Evolutionary conservation across 148 eudicot genomes (phyloP).

Genomic region (Mesembryanthemum crystallinum): DNA sequence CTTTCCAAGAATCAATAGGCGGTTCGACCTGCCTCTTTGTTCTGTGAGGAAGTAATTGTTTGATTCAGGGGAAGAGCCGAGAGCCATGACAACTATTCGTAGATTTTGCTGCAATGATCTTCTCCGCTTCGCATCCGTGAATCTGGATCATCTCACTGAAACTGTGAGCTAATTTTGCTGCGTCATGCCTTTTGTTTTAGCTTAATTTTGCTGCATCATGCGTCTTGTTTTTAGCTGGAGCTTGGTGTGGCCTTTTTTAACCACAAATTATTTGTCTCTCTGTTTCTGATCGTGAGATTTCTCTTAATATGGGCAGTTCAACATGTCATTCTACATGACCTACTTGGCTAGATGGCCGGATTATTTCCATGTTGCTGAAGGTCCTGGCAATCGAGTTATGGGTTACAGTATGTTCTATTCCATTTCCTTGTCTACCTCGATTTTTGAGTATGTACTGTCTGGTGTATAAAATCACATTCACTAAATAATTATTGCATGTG

Average conservation of each 20-base stretch:
- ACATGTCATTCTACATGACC: slow-evolving; percentile 98
- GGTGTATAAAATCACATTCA: neutral
- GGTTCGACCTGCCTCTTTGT: neutral
- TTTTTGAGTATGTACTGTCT: neutral
- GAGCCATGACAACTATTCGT: slow-evolving; percentile 77
- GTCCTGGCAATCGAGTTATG: slow-evolving; percentile 81
- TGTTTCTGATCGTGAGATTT: neutral
- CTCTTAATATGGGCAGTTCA: slow-evolving; percentile 55
- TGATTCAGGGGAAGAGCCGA: slow-evolving; percentile 2
- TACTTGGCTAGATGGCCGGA: slow-evolving; percentile 97
- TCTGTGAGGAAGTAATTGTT: too few species aligned
- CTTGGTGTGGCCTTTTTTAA: neutral
- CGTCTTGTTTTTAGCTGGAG: neutral
- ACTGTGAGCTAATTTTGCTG: slow-evolving; percentile 45
- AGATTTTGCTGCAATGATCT: slow-evolving; percentile 90
- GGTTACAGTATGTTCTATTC: slow-evolving; percentile 68
- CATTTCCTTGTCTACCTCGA: neutral
- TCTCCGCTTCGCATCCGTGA: slow-evolving; percentile 81
- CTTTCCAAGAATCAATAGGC: neutral
- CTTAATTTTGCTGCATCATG: neutral
- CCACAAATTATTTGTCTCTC: neutral
- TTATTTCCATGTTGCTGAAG: slow-evolving; percentile 92
- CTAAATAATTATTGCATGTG: neutral
- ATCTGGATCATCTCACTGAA: slow-evolving; percentile 94
- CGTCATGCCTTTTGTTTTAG: neutral